Percentiles rank a stretch among this genome's conserved stretches.
These are phyloP conservation scores for Lyophyllum decastes DNA, from an alignment of 768 basidiomycete species.

Conservation along the genomic window DNA sequence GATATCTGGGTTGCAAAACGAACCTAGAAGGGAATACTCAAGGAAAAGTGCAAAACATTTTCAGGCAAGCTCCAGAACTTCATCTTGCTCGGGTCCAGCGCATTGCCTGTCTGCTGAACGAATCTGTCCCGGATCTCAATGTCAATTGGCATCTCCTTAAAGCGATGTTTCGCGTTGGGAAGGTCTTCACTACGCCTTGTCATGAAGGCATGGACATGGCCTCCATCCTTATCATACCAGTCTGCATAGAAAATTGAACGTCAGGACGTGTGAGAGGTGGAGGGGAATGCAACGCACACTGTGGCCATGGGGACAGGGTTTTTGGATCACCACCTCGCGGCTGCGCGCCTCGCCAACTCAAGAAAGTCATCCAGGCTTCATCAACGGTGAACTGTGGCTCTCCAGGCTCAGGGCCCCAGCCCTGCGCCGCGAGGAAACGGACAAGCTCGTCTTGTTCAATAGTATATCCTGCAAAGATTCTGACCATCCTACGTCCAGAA, in stretches of 20 bases:
- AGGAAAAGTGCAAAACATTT: background rate
- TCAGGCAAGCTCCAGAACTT: slow-evolving; percentile 6
- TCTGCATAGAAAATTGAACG: slow-evolving; percentile 5
- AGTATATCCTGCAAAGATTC: slow-evolving; percentile 11
- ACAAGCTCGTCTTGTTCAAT: slow-evolving; percentile 8
- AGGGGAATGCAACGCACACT: slow-evolving; percentile 1
- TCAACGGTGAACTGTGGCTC: background rate
- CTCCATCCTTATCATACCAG: slow-evolving; percentile 2
- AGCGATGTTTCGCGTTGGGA: background rate
- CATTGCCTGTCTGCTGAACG: background rate
- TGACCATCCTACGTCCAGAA: slow-evolving; percentile 2
- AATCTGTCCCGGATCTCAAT: background rate
- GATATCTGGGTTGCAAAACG: background rate
- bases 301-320: slow-evolving; percentile 1
- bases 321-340: slow-evolving; percentile 1
- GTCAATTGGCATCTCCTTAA: background rate
- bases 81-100: slow-evolving; percentile 1
- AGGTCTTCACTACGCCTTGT: slow-evolving; percentile 6
- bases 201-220: slow-evolving; percentile 7
- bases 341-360: slow-evolving; percentile 2
- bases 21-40: background rate
- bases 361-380: slow-evolving; percentile 4
- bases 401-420: slow-evolving; percentile 6
- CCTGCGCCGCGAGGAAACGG: slow-evolving; percentile 1
- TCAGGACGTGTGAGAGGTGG: background rate